Conservation (phyloP, 441 rosid species). For the Euphorbia schlechtendalii region DNA sequence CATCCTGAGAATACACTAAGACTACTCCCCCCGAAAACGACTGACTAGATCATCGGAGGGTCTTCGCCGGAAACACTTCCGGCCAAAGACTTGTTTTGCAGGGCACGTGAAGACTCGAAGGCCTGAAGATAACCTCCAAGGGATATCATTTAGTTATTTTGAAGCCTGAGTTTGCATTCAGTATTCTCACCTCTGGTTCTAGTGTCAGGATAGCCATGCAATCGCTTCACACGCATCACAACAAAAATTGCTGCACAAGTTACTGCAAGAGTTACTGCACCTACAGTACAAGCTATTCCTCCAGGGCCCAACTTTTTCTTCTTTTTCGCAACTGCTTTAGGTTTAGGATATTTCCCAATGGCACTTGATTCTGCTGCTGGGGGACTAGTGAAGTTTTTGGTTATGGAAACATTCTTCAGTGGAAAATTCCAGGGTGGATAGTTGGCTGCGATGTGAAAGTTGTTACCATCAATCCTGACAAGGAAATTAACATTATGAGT, state of each 20-base stretch:
- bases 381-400: constrained; percentile 48
- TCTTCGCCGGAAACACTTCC: too few relatives aligned
- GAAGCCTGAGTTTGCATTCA: neutral
- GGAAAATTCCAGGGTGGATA: constrained; percentile 84
- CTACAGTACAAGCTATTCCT: constrained; percentile 48
- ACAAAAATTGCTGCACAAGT: constrained; percentile 50
- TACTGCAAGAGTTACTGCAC: constrained; percentile 54
- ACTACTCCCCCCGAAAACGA: too few relatives aligned
- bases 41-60: too few relatives aligned
- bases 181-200: constrained; percentile 41
- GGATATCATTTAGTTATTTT: neutral
- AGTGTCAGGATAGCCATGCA: constrained; percentile 37
- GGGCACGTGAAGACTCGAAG: too few relatives aligned
- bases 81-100: too few relatives aligned
- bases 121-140: too few relatives aligned
- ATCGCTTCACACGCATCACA: constrained; percentile 35
- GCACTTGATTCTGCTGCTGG: constrained; percentile 76
- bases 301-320: constrained; percentile 56
- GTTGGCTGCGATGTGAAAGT: constrained; percentile 46
- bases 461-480: constrained; percentile 80
- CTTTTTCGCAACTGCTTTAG: constrained; percentile 30
- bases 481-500: constrained; percentile 10
- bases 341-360: constrained; percentile 47
- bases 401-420: constrained; percentile 35
- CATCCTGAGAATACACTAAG: too few relatives aligned